Base-by-base conservation (phyloP, 805 yeast genomes). In the Starmerella lactis-condensi region DNA sequence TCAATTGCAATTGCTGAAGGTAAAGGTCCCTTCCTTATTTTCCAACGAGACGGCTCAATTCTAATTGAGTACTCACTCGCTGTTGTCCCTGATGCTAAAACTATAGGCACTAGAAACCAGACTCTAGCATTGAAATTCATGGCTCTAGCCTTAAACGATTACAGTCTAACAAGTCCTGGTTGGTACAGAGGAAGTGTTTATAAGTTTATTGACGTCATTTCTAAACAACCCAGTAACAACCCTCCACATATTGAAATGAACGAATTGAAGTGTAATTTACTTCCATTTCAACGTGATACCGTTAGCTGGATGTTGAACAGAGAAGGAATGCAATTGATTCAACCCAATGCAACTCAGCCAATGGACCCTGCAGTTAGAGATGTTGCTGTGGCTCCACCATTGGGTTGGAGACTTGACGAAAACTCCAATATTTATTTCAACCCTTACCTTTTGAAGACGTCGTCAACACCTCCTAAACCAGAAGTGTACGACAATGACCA, bases 281-380 rank as follows among this genome's bases (percentile, higher is more conserved):
- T 54, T 11, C 46, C 50, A 5, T 54, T 44, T 29, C 62, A 57
- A 36, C 29, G 46, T 21, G 54, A 52, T 18, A 42, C 61, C 1
- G 53, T 57, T 3, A 28, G 42, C 10, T 57, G 62, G 61, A 42
- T 49, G 8, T 34, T 57, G n/a, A 33, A 41, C 2, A 35, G 43
- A 22, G 62, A 57, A 35, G 58, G 61, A 10, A 52, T 43, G 30
- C 37, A 39, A 3, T 25, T 50, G 10, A 22, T 8, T 2, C 38
- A 28, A 4, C 17, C n/a, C 4, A 34, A 30, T 3, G 14, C 17
- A 4, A 38, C 54, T 2, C 38, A 28, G 3, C 47, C 40, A 14
- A 24, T 47, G 5, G 47, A 43, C 22, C 32, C 32, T 11, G 28
- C 36, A 8, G 31, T 33, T 14, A 24, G 35, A 9, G 38, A 42